Base-by-base conservation (phyloP, 2,329 filamentous ascomycete species). In the Pseudovirgaria hyperparasitica region DNA sequence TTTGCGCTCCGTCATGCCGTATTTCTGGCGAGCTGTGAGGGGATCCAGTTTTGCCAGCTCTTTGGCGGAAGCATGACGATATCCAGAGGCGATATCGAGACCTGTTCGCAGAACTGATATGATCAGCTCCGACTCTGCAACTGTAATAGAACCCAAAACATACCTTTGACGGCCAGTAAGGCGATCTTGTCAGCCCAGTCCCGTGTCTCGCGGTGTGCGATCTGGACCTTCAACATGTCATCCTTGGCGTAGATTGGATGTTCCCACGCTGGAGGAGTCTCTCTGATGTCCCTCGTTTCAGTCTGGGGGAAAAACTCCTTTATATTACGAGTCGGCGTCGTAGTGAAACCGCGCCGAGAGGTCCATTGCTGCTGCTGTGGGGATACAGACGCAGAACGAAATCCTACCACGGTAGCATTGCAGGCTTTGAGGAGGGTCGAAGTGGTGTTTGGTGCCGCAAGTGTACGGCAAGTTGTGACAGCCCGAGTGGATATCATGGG, bases 31-130 rank as follows among this genome's bases (percentile, higher is more conserved):
- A 0, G 70, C 74, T 6, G 71, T 70, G 32, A 46, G 50, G 16
- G 55, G 51, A 32, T 59, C 48, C 30, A 54, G 52, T 11, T 46
- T 31, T 23, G 46, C 42, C 9, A 50, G 33, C 5, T 42, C 42
- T 2, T 58, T 54, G 3, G 63, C 57, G 7, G 63, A 69, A 36
- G 81, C 69, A 47, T 93, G 84, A 17, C 72, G 74, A 40, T 84
- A 79, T 9, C 85, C 84, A 0, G 86, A 93, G 10, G 68, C 80
- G 19, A 76, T 57, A 49, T 96, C 87, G 57, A 92, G 82, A 7
- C 3, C 9, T 12, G 6, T n/a, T n/a, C n/a, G n/a, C n/a, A n/a
- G n/a, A n/a, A n/a, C n/a, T n/a, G n/a, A n/a, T n/a, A n/a, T n/a
- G n/a, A n/a, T n/a, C n/a, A n/a, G n/a, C n/a, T n/a, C n/a, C n/a